A percentile compares a stretch with the other conserved stretches of the same genome.
Evolutionary conservation across 2,329 filamentous ascomycete species (phyloP).

Genomic region (Diaporthe citrichinensis): DNA sequence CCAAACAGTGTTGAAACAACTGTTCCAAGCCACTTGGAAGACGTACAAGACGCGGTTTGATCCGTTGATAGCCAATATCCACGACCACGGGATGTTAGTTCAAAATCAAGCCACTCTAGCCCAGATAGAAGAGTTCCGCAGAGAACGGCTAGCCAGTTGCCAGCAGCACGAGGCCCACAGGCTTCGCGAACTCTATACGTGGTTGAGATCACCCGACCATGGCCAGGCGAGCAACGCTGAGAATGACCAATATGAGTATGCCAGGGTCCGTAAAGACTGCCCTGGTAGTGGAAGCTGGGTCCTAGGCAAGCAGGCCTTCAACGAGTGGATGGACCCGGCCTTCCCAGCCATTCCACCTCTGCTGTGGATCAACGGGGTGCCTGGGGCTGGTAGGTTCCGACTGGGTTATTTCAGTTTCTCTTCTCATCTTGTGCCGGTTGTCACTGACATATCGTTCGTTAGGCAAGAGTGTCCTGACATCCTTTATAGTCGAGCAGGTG

Average conservation of each 20-base stretch:
- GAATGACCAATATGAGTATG: slow-evolving; percentile 7
- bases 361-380: slow-evolving; percentile 57
- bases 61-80: slow-evolving; percentile 49
- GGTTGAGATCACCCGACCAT: slow-evolving; percentile 16
- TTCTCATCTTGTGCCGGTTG: not conserved
- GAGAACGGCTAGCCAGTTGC: not conserved
- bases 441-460: not conserved
- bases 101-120: slow-evolving; percentile 48
- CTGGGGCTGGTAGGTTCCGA: slow-evolving; percentile 53
- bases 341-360: slow-evolving; percentile 44
- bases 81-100: slow-evolving; percentile 48
- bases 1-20: slow-evolving; percentile 48
- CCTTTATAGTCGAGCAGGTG: slow-evolving; percentile 53
- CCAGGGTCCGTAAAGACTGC: slow-evolving; percentile 42
- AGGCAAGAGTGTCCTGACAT: slow-evolving; percentile 51
- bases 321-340: slow-evolving; percentile 46
- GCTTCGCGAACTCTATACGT: slow-evolving; percentile 43
- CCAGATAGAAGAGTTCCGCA: slow-evolving; percentile 44
- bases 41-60: slow-evolving; percentile 48
- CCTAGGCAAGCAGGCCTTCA: slow-evolving; percentile 44
- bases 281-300: slow-evolving; percentile 50
- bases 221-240: not conserved
- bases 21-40: slow-evolving; percentile 52
- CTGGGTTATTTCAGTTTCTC: no score
- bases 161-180: slow-evolving; percentile 1